phyloP scores from a whole-genome alignment of 805 yeast genomes.

The Hanseniaspora singularis region DNA sequence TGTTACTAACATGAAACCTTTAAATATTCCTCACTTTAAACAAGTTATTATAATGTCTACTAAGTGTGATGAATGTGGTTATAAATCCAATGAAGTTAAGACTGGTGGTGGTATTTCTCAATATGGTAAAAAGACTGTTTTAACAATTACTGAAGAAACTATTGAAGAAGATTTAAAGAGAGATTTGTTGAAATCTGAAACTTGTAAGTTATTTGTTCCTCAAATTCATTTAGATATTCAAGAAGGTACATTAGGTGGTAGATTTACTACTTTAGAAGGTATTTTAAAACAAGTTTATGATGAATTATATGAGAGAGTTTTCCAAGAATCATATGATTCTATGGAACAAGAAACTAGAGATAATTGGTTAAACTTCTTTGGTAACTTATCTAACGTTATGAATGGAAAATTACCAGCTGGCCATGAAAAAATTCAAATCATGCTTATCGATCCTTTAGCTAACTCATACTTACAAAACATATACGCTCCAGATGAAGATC shows the following conservation, averaged over 20 bases:
- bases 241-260: constrained; percentile 94
- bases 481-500: constrained; percentile 98
- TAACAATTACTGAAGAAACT: constrained; percentile 65
- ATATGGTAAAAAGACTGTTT: constrained; percentile 61
- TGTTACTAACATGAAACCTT: constrained; percentile 92
- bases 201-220: constrained; percentile 76
- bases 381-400: constrained; percentile 59
- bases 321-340: constrained; percentile 76
- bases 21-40: constrained; percentile 93
- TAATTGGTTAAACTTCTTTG: constrained; percentile 78
- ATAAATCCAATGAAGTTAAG: constrained; percentile 92
- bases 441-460: constrained; percentile 91
- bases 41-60: constrained; percentile 96
- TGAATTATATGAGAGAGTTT: constrained; percentile 75
- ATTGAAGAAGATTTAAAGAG: constrained; percentile 69
- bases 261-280: constrained; percentile 96
- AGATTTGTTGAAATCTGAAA: constrained; percentile 88
- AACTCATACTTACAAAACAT: constrained; percentile 92
- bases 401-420: constrained; percentile 47
- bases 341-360: constrained; percentile 67
- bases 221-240: constrained; percentile 83
- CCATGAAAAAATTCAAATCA: constrained; percentile 52
- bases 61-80: constrained; percentile 83
- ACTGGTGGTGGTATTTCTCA: constrained; percentile 95
- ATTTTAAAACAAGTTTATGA: constrained; percentile 77